Conservation (phyloP, 495 filamentous ascomycete species). For the Umbilicaria muhlenbergii region DNA sequence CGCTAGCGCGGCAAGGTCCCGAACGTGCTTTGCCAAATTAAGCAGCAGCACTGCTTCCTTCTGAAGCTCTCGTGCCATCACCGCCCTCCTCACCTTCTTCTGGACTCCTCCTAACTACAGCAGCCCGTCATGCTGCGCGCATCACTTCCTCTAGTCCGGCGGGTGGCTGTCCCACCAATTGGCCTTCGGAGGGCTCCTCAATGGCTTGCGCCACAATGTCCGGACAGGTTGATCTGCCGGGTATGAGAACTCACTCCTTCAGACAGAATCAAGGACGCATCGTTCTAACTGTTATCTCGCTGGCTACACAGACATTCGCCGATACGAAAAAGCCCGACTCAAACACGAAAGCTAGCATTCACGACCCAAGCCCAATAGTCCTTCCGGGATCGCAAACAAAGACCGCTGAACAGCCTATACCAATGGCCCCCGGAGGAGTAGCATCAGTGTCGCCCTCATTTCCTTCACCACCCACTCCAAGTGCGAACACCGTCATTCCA, state of each 20-base stretch:
- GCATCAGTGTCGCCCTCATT: conserved; percentile 14
- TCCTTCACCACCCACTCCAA: conserved; percentile 26
- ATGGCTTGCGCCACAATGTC: conserved; percentile 32
- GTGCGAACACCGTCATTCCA: conserved; percentile 35
- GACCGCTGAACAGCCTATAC: conserved; percentile 30
- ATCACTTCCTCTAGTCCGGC: conserved; percentile 43
- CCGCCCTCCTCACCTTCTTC: no score
- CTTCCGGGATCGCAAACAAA: conserved; percentile 43
- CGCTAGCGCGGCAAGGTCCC: no score
- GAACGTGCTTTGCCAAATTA: no score
- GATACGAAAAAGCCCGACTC: conserved; percentile 32
- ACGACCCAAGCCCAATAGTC: conserved; percentile 32
- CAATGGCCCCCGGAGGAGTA: conserved; percentile 28
- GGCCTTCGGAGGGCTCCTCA: conserved; percentile 31
- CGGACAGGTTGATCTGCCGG: not conserved
- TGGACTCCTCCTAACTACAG: conserved; percentile 4
- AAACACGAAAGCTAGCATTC: conserved; percentile 22
- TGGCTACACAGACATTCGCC: conserved; percentile 26
- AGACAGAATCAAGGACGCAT: not conserved
- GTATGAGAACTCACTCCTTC: no score
- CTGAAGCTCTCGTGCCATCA: no score
- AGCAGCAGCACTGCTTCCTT: no score
- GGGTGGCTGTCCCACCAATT: conserved; percentile 32
- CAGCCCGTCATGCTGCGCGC: conserved; percentile 53
- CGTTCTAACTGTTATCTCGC: not conserved